Evolutionary conservation across 345 rosid species (phyloP), one percentile per base, ranked within the genome.

Genomic region (Aquilaria yunnanensis): DNA sequence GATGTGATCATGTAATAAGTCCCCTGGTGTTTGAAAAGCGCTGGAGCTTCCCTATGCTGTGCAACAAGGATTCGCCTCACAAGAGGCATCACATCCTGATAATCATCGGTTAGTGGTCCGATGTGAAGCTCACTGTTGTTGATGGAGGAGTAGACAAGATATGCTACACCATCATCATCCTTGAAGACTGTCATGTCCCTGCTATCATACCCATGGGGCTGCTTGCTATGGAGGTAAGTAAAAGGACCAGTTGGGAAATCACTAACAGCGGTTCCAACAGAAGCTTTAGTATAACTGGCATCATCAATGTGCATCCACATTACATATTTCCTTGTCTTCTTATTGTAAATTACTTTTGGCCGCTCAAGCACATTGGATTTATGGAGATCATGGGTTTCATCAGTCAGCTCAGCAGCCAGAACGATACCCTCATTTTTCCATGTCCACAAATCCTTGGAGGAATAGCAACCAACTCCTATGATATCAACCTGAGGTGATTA

Each of bases 221-320:
- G 79, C 79, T 81, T 84, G 76, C 97, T 86, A 67, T 74, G 70
- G 51, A 90, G 75, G 71, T 90, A 90, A 56, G 76, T 59, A 5
- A 94, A 94, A 10, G 96, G 99, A 69, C 97, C 96, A 6, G 89
- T 81, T 1, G 97, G 92, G 58, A 59, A 80, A 71, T 85, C 77
- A 29, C 96, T 85, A 45, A 78, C 47, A 30, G 96, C 97, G n/a
- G 90, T 56, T 14, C 99, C 97, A 54, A 88, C 87, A 2, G 91
- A 64, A 51, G 99, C 99, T 85, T 90, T 90, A 47, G 99, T 94
- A 70, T 94, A 94, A 83, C 88, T 90, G 59, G 77, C 76, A 65
- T 88, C 92, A 46, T 94, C 99, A 2, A 90, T 79, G 67, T 94
- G 99, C 99, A 94, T 90, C 97, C 97, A 94, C 95, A 94, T 94